phyloP scores from a whole-genome alignment of 208 protist genomes.

The Acanthamoeba lenticulata region DNA sequence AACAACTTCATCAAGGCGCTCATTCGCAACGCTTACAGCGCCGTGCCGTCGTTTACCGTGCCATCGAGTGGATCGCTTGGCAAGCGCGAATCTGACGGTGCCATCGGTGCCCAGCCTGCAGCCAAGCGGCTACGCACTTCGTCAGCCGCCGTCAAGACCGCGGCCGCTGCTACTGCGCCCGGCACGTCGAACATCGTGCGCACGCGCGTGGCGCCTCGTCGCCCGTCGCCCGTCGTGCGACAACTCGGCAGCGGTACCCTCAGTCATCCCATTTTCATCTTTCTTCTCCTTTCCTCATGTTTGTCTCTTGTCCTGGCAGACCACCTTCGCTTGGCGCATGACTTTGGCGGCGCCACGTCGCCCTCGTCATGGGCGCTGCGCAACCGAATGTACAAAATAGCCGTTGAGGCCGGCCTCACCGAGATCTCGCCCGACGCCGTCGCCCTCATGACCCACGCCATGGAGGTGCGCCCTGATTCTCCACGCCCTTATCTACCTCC shows the following conservation, averaged over 20 bases:
- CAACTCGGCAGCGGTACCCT: constrained; percentile 15
- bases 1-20: constrained; percentile 42
- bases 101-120: neutral
- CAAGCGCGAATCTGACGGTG: neutral
- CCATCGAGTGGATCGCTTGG: neutral
- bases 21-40: constrained; percentile 54
- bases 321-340: constrained; percentile 13
- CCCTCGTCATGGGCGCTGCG: constrained; percentile 6
- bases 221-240: neutral
- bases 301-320: neutral
- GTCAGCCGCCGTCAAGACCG: neutral
- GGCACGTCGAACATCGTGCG: neutral
- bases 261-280: neutral
- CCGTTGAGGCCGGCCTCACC: constrained; percentile 14
- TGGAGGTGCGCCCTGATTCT: neutral
- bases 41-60: constrained; percentile 30
- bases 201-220: neutral
- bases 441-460: constrained; percentile 18
- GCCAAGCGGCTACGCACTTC: neutral
- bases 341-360: constrained; percentile 25
- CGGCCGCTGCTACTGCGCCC: neutral
- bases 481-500: neutral
- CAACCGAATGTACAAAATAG: constrained; percentile 56
- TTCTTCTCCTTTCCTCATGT: neutral
- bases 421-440: constrained; percentile 21